phyloP scores from a whole-genome alignment of 148 eudicot species.

The Agrostemma githago region DNA sequence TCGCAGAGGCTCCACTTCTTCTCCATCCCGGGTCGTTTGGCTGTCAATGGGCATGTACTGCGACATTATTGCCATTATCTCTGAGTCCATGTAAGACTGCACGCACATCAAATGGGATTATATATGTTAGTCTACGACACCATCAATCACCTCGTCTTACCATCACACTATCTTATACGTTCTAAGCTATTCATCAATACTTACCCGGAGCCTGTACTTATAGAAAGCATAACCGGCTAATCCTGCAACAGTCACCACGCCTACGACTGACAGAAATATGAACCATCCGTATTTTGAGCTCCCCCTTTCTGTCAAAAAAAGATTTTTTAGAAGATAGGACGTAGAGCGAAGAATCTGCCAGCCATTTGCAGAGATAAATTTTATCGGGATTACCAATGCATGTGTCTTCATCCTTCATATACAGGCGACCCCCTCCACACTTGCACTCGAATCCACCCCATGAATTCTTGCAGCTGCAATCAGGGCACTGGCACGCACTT shows the following conservation, averaged over 20 bases:
- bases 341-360: too few relatives aligned
- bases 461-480: slow-evolving; percentile 70
- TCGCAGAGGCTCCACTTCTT: slow-evolving; percentile 55
- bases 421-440: slow-evolving; percentile 56
- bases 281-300: slow-evolving; percentile 51
- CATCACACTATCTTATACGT: too few relatives aligned
- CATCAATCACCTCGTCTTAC: too few relatives aligned
- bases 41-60: slow-evolving; percentile 96
- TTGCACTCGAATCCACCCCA: slow-evolving; percentile 89
- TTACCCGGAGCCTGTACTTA: slow-evolving; percentile 87
- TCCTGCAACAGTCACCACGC: slow-evolving; percentile 39
- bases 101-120: slow-evolving; percentile 15
- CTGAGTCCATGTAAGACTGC: slow-evolving; percentile 97
- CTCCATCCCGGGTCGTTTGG: slow-evolving; percentile 46
- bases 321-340: not conserved
- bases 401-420: slow-evolving; percentile 68
- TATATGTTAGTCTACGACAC: not conserved
- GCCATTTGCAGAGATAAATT: not conserved
- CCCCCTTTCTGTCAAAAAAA: slow-evolving; percentile 43
- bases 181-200: slow-evolving; percentile 1
- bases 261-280: slow-evolving; percentile 43
- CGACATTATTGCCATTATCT: slow-evolving; percentile 94
- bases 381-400: slow-evolving; percentile 57
- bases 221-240: slow-evolving; percentile 78
- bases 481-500: slow-evolving; percentile 64